Conservation (phyloP, 371 early-diverging fungal species). For the Caulochytrium protostelioides region DNA sequence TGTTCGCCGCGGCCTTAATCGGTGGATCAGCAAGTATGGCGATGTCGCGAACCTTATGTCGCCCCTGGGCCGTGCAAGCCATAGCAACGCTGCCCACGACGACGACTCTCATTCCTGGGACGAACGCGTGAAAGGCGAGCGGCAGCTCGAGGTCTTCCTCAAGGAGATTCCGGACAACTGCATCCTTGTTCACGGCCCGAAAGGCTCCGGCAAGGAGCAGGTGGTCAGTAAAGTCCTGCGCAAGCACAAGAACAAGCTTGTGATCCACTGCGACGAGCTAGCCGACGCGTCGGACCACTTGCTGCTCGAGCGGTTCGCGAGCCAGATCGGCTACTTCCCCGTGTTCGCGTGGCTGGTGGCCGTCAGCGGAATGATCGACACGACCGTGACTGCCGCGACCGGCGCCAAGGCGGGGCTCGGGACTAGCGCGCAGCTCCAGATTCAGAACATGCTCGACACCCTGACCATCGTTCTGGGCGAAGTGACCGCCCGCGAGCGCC, state of each 20-base stretch:
- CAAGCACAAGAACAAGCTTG: constrained; percentile 28
- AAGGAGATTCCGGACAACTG: constrained; percentile 41
- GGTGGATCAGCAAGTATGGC: neutral
- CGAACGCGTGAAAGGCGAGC: constrained; percentile 36
- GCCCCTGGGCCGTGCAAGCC: neutral
- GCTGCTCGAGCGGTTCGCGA: constrained; percentile 14
- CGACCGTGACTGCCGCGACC: constrained; percentile 56
- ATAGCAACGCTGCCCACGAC: neutral
- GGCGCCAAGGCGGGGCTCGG: constrained; percentile 59
- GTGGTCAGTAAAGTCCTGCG: constrained; percentile 20
- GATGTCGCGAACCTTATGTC: neutral
- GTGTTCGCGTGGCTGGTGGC: constrained; percentile 38
- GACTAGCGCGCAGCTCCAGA: constrained; percentile 33
- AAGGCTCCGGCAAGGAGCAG: constrained; percentile 28
- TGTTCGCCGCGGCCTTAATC: neutral
- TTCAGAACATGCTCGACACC: constrained; percentile 35
- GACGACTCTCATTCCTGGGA: constrained; percentile 16
- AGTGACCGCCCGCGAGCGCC: constrained; percentile 11
- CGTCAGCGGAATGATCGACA: constrained; percentile 46
- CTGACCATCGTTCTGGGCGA: constrained; percentile 32
- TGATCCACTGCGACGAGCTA: constrained; percentile 56
- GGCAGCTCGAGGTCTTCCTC: constrained; percentile 33
- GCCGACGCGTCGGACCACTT: constrained; percentile 42
- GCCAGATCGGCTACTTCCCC: constrained; percentile 37
- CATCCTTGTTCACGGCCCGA: constrained; percentile 31